Base-by-base conservation (phyloP, 2,329 filamentous ascomycete species). In the Fusarium aywerte region DNA sequence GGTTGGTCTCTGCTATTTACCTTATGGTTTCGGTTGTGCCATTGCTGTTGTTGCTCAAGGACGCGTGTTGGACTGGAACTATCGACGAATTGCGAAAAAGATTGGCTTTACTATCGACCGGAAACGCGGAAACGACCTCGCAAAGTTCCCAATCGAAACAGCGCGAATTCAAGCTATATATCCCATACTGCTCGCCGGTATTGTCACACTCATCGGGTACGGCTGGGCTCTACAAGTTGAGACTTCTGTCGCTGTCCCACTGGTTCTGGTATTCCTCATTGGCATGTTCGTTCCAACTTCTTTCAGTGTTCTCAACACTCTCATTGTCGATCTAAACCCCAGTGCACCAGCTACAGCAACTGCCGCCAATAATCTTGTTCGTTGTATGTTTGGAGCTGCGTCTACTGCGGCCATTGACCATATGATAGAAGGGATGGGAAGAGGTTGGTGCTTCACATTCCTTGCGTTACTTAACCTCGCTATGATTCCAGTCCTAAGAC, bases 61-160 rank as follows among this genome's bases (percentile, higher is more conserved):
- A 7, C 83, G 83, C 65, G 72, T 87, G 7, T 78, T 86, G 45
- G 85, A 87, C 76, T 89, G 86, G 82, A 93, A 93, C 75, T 96
- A 92, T 76, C 83, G 87, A 8, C 85, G 90, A 36, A 84, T 89
- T 44, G 90, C 91, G 2, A 82, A 80, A 47, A 82, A 83, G 31
- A 80, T 89, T 16, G 88, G 88, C 7, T 81, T 93, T 58, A 79
- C 81, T 3, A 85, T 92, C 65, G 85, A 86, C 62, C 83, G 81
- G 58, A 87, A 85, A 65, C 85, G 87, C 11, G 83, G 84, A 20
- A 81, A 83, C 61, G 81, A 87, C 67, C 76, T 86, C 44, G 74
- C 75, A 7, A 77, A 79, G 20, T 87, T 87, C 53, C 86, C 85
- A 9, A 84, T 88, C 44, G 86, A 88, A 70, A 78, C 77, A 31